These are phyloP conservation scores for Lichtheimia corymbifera DNA, from an alignment of 371 early-diverging fungal species.

Conservation along the genomic window DNA sequence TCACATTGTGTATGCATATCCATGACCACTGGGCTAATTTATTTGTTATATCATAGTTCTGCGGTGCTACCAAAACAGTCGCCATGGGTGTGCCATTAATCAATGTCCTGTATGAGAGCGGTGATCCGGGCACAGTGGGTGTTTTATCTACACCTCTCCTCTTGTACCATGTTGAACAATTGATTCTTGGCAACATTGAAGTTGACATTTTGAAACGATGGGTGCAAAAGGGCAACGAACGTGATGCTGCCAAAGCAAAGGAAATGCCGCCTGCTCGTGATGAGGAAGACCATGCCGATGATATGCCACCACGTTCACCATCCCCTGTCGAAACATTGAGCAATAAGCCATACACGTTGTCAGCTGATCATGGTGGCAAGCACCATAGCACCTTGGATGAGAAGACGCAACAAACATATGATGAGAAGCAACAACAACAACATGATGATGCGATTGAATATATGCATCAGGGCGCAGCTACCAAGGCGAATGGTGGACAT, in stretches of 20 bases:
- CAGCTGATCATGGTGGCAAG: too few relatives aligned
- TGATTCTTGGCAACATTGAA: slow-evolving; percentile 65
- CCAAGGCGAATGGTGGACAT: too few relatives aligned
- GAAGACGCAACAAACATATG: too few relatives aligned
- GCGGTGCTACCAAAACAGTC: slow-evolving; percentile 72
- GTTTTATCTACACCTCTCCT: slow-evolving; percentile 62
- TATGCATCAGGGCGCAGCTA: too few relatives aligned
- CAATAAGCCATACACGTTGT: too few relatives aligned
- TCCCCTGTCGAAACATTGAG: too few relatives aligned
- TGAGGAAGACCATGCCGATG: slow-evolving; percentile 14
- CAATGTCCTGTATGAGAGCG: slow-evolving; percentile 58
- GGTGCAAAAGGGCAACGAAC: slow-evolving; percentile 47
- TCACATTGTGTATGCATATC: neutral
- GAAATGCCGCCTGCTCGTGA: slow-evolving; percentile 15
- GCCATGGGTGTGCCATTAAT: slow-evolving; percentile 75
- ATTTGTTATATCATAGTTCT: slow-evolving; percentile 25
- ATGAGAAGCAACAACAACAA: too few relatives aligned
- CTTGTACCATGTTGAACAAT: slow-evolving; percentile 69
- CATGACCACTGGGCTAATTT: neutral
- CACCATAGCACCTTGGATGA: too few relatives aligned
- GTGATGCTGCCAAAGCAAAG: slow-evolving; percentile 9
- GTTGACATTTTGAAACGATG: slow-evolving; percentile 57
- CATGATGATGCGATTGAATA: too few relatives aligned
- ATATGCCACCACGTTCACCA: too few relatives aligned
- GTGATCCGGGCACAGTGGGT: slow-evolving; percentile 48